These are phyloP conservation scores for Acanthochlamys bracteata DNA, from an alignment of 106 monocot genomes.

Conservation along the genomic window DNA sequence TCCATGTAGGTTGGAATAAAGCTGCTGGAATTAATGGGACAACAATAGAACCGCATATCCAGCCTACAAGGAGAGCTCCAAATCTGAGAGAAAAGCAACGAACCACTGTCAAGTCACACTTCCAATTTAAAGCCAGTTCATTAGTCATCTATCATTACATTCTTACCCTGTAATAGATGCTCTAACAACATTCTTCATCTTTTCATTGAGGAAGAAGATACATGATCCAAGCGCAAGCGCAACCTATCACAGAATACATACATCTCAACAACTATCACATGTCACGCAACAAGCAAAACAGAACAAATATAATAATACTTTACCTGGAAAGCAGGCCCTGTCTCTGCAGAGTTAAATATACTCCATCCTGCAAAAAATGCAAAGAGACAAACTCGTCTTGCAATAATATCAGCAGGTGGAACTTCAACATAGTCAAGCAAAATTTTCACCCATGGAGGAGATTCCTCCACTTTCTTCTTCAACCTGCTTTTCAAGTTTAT, in stretches of 20 bases:
- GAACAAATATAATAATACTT: slow-evolving; percentile 9
- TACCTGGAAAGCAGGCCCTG: slow-evolving; percentile 97
- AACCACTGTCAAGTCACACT: neutral
- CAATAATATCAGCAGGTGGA: slow-evolving; percentile 55
- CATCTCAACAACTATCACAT: no score
- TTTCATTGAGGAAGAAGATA: slow-evolving; percentile 93
- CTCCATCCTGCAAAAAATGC: slow-evolving; percentile 94
- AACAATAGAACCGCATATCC: slow-evolving; percentile 60
- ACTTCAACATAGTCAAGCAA: slow-evolving; percentile 65
- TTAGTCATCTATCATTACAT: neutral
- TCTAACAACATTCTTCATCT: slow-evolving; percentile 69
- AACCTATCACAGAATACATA: slow-evolving; percentile 42
- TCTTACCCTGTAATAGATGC: slow-evolving; percentile 69
- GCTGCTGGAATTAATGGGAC: slow-evolving; percentile 68
- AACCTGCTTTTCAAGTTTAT: slow-evolving; percentile 84
- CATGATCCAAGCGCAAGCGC: slow-evolving; percentile 74
- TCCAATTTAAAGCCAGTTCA: neutral
- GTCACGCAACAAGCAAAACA: neutral
- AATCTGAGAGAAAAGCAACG: slow-evolving; percentile 34
- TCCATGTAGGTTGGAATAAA: slow-evolving; percentile 66
- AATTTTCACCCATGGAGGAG: slow-evolving; percentile 84
- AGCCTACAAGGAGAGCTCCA: slow-evolving; percentile 67
- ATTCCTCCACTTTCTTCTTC: slow-evolving; percentile 82
- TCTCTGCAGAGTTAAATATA: slow-evolving; percentile 56
- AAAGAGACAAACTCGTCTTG: slow-evolving; percentile 81